Percentiles rank a stretch among this genome's conserved stretches.
phyloP scores from a whole-genome alignment of 805 yeast genomes.

The Candida chauliodis region DNA sequence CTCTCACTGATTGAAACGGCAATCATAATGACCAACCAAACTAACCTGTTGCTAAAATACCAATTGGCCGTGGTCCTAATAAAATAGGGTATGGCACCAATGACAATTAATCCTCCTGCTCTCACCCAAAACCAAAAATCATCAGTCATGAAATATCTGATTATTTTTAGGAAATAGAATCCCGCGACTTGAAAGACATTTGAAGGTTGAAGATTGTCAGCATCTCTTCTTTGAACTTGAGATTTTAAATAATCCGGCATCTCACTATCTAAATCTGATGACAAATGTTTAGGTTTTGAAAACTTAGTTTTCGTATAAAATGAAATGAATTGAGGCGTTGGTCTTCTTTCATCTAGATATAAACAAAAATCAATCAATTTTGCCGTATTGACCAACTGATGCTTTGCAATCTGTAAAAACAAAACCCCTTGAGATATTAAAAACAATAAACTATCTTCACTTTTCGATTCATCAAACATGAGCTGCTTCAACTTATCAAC shows the following conservation, averaged over 20 bases:
- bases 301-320: conserved; percentile 13
- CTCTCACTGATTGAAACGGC: conserved; percentile 27
- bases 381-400: conserved; percentile 13
- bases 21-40: conserved; percentile 32
- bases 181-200: conserved; percentile 21
- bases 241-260: conserved; percentile 9
- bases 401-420: conserved; percentile 17
- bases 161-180: conserved; percentile 13
- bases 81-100: conserved; percentile 25
- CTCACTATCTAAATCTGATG: conserved; percentile 4
- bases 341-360: conserved; percentile 19
- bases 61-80: conserved; percentile 25
- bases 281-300: conserved; percentile 9
- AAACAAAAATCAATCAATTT: conserved; percentile 18
- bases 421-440: conserved; percentile 23
- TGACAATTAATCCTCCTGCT: conserved; percentile 18
- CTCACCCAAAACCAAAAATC: conserved; percentile 29
- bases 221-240: conserved; percentile 19
- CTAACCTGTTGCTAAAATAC: conserved; percentile 21
- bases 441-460: conserved; percentile 23
- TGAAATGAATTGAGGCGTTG: conserved; percentile 17
- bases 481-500: conserved; percentile 8
- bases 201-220: conserved; percentile 26
- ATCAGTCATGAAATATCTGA: conserved; percentile 16
- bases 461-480: conserved; percentile 11